A percentile compares a stretch with the other conserved stretches of the same genome.
Evolutionary conservation across 768 basidiomycete species (phyloP).

Genomic region (Naganishia antarctica): DNA sequence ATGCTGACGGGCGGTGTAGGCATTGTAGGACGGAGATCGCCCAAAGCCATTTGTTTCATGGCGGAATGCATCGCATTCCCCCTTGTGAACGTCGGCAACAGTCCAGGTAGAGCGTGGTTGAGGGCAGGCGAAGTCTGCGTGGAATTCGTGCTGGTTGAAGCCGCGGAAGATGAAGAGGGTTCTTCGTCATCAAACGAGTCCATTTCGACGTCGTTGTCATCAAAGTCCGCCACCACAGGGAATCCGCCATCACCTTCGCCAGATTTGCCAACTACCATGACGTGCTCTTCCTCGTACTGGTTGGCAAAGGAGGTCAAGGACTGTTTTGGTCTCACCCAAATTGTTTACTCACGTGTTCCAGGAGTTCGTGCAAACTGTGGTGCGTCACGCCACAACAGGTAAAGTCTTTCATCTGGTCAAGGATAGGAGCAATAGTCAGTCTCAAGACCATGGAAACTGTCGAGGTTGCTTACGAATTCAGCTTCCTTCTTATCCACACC

Average conservation of each 20-base stretch:
- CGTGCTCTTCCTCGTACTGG: constrained; percentile 31
- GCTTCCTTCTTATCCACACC: constrained; percentile 27
- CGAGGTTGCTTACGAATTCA: constrained; percentile 24
- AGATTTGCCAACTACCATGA: constrained; percentile 28
- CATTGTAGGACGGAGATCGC: neutral
- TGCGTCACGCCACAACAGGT: constrained; percentile 42
- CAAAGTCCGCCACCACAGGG: constrained; percentile 19
- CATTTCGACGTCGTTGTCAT: constrained; percentile 30
- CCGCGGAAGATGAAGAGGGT: constrained; percentile 40
- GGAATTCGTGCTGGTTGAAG: constrained; percentile 27
- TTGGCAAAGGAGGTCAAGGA: neutral
- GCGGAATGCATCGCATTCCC: constrained; percentile 22
- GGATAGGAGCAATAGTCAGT: too few relatives aligned
- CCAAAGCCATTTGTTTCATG: constrained; percentile 18
- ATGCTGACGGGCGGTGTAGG: constrained; percentile 6
- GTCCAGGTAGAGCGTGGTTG: constrained; percentile 21
- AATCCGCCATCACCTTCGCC: constrained; percentile 23
- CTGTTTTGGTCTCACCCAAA: neutral
- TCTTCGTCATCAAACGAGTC: constrained; percentile 31
- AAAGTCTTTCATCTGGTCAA: constrained; percentile 29
- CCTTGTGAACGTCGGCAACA: constrained; percentile 11
- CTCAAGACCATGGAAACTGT: too few relatives aligned
- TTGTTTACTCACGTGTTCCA: constrained; percentile 42
- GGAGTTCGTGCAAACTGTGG: constrained; percentile 41
- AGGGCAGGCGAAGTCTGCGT: constrained; percentile 22